A percentile compares a stretch with the other conserved stretches of the same genome.
Conservation (phyloP, 1,139 yeast genomes). For the Nakaseomyces nivariensis region DNA sequence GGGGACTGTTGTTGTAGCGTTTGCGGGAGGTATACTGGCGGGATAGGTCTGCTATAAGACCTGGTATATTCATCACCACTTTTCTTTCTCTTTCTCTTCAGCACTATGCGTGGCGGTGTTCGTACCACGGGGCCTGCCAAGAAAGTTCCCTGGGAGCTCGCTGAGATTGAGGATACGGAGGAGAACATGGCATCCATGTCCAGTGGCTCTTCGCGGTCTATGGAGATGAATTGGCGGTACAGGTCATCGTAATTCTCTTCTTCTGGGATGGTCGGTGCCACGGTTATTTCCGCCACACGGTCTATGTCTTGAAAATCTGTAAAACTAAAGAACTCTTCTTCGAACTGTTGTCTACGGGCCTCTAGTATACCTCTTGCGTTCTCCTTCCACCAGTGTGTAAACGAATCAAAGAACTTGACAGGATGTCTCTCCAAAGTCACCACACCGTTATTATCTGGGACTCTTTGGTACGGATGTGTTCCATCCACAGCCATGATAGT, state of each 20-base stretch:
- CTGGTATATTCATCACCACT: neutral
- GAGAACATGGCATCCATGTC: neutral
- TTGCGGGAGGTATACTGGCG: slow-evolving; percentile 1
- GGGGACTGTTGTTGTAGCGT: neutral
- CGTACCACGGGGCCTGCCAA: neutral
- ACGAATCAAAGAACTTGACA: slow-evolving; percentile 1
- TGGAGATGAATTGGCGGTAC: neutral
- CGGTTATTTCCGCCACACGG: slow-evolving; percentile 1
- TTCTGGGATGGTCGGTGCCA: neutral
- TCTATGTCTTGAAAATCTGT: slow-evolving; percentile 1
- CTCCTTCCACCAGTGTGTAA: slow-evolving; percentile 6
- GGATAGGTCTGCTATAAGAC: neutral
- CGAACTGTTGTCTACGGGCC: neutral
- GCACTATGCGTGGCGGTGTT: neutral
- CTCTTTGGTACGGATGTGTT: slow-evolving; percentile 19
- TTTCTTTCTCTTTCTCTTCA: neutral
- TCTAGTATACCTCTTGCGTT: slow-evolving; percentile 3
- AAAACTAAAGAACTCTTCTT: neutral
- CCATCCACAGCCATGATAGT: slow-evolving; percentile 21
- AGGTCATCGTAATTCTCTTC: neutral
- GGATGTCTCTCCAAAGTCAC: neutral
- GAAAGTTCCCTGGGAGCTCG: neutral
- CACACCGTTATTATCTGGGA: neutral
- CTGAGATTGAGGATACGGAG: neutral
- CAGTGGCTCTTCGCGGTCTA: neutral